These are phyloP conservation scores for Trypanosoma vivax DNA, from an alignment of 208 protist genomes.

Conservation along the genomic window DNA sequence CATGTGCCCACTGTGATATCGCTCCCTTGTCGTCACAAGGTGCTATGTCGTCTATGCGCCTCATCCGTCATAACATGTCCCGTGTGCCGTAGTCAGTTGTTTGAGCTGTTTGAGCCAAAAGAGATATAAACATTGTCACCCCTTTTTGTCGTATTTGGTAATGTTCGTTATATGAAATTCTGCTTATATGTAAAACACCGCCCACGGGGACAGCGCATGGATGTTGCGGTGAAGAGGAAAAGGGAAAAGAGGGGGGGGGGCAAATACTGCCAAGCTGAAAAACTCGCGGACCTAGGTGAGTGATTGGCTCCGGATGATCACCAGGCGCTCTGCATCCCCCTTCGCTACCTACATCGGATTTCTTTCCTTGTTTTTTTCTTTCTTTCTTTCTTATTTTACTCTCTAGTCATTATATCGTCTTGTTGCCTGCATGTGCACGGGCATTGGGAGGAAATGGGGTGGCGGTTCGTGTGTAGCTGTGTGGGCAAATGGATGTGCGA, in stretches of 20 bases:
- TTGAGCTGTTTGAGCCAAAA: constrained; percentile 80
- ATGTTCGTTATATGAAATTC: not conserved
- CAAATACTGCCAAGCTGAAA: no score
- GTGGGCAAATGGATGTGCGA: no score
- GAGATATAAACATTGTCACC: no score
- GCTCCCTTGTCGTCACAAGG: constrained; percentile 80
- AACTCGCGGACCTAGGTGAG: no score
- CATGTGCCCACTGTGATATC: constrained; percentile 74
- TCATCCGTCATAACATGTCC: constrained; percentile 46
- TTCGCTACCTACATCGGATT: not conserved
- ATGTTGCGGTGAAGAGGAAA: no score
- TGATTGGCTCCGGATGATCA: no score
- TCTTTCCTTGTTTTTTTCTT: constrained; percentile 10
- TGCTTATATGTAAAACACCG: constrained; percentile 6
- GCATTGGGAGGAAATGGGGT: no score
- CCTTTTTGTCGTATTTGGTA: not conserved
- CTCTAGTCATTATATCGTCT: no score
- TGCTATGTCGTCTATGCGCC: constrained; percentile 71
- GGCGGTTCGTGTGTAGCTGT: no score
- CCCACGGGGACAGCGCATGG: no score
- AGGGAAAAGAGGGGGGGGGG: no score
- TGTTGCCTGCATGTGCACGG: no score
- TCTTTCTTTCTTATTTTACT: not conserved
- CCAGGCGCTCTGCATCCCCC: not conserved
- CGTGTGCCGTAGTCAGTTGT: constrained; percentile 60